These are phyloP conservation scores for Neodidymelliopsis sp. DNA, from an alignment of 2,329 filamentous ascomycete species.

Conservation along the genomic window DNA sequence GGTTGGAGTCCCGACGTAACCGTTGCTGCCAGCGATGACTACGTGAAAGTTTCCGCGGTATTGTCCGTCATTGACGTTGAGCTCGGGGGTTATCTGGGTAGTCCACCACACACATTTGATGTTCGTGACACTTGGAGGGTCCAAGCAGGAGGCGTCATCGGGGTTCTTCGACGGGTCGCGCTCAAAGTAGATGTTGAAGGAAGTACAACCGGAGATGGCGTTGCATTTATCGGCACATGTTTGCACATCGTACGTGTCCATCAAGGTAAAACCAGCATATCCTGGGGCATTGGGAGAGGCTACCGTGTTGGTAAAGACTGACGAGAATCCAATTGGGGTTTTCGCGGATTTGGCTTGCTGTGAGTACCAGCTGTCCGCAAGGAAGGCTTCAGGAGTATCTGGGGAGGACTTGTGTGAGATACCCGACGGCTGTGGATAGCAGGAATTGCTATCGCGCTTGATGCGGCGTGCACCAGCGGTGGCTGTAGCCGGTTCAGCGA, in stretches of 20 bases:
- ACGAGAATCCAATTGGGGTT: neutral
- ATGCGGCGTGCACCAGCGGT: neutral
- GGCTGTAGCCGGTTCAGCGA: neutral
- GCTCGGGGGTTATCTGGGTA: constrained; percentile 24
- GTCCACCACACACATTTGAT: constrained; percentile 42
- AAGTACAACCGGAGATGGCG: constrained; percentile 5
- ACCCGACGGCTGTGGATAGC: constrained; percentile 2
- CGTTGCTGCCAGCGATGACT: constrained; percentile 28
- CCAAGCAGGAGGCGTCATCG: constrained; percentile 16
- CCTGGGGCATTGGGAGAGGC: constrained; percentile 2
- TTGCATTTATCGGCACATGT: constrained; percentile 18
- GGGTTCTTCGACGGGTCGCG: constrained; percentile 22
- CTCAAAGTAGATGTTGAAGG: constrained; percentile 34
- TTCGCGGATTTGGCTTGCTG: neutral
- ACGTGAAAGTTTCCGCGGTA: constrained; percentile 27
- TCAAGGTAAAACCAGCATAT: neutral
- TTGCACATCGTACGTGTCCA: constrained; percentile 6
- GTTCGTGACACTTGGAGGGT: constrained; percentile 26
- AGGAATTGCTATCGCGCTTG: neutral
- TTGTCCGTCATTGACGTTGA: constrained; percentile 37
- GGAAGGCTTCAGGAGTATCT: neutral
- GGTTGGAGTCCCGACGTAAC: constrained; percentile 22
- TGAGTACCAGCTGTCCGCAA: neutral
- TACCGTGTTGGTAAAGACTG: constrained; percentile 1
- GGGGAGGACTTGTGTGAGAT: neutral